Base-by-base conservation (phyloP, 2,329 filamentous ascomycete genomes). In the Apiospora phragmitis region DNA sequence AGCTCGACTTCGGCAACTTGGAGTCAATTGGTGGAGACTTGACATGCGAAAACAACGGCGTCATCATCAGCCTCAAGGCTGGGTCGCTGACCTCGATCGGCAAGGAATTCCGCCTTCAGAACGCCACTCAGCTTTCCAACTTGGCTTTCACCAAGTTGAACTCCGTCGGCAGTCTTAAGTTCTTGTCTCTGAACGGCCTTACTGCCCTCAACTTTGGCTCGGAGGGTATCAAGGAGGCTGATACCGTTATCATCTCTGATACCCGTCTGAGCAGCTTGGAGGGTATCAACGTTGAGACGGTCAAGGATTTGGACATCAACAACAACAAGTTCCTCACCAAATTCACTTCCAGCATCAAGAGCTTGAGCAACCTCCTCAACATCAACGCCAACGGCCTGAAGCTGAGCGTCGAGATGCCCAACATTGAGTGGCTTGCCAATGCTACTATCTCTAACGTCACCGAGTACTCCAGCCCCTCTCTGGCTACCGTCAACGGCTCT, bases 271-370 rank as follows among this genome's bases (percentile, higher is more conserved):
- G 85, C 80, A 90, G 88, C 75, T 89, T 99, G 72, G 87, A 91
- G 75, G 94, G 94, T 79, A 93, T 99, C 81, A 92, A 94, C 80
- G 87, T 98, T 74, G 83, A 89, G 74, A 87, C 88, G n/a, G 91
- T 94, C 69, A 87, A 89, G 70, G 87, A 85, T 75, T 89, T 99
- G 80, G 86, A 93, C 81, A 92, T 99, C 83, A 92, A 69, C 68
- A 69, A 93, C 88, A 97, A 97, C 91, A 98, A 98, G 90, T 85
- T 85, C 80, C 88, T 99, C 76, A 89, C 88, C 79, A 86, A 86
- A 72, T 93, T 97, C 85, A 89, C 89, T 79, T 93, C 94, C 82
- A 89, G 92, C 80, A 87, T 98, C 71, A 87, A 87, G 81, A 95
- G 93, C 84, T 89, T 97, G 77, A 92, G 88, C 74, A 86, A 88